These are phyloP conservation scores for Lepidium africanum DNA, from an alignment of 345 rosid species.

Conservation along the genomic window DNA sequence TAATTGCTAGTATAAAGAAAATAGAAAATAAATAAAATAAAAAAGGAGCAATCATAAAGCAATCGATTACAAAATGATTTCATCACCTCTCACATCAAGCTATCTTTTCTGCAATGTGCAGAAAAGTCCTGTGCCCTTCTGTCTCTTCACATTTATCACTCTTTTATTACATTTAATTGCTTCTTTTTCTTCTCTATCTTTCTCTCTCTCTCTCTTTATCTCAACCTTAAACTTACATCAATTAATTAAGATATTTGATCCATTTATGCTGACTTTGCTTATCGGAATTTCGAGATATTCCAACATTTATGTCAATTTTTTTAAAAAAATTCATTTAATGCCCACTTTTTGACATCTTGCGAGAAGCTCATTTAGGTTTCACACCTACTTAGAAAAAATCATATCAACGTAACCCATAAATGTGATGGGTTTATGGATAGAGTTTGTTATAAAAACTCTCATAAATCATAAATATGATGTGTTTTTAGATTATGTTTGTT, in stretches of 20 bases:
- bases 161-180: constrained; percentile 5
- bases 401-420: constrained; percentile 24
- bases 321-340: not conserved
- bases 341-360: constrained; percentile 1
- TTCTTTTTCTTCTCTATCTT: not conserved
- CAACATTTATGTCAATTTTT: constrained; percentile 13
- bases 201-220: not conserved
- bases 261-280: constrained; percentile 27
- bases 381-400: constrained; percentile 14
- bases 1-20: not conserved
- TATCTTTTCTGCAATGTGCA: constrained; percentile 33
- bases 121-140: constrained; percentile 37
- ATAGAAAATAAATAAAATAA: not conserved
- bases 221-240: constrained; percentile 25
- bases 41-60: constrained; percentile 34
- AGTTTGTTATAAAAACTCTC: constrained; percentile 7
- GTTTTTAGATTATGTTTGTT: not conserved
- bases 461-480: constrained; percentile 8
- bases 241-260: constrained; percentile 21
- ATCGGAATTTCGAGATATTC: constrained; percentile 10
- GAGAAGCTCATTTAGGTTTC: constrained; percentile 12
- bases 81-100: constrained; percentile 35
- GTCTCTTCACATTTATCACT: constrained; percentile 36
- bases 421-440: constrained; percentile 12
- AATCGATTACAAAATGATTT: constrained; percentile 43